Evolutionary conservation across 169 alveolate species (phyloP).

Genomic region (Cryptosporidium sp.): DNA sequence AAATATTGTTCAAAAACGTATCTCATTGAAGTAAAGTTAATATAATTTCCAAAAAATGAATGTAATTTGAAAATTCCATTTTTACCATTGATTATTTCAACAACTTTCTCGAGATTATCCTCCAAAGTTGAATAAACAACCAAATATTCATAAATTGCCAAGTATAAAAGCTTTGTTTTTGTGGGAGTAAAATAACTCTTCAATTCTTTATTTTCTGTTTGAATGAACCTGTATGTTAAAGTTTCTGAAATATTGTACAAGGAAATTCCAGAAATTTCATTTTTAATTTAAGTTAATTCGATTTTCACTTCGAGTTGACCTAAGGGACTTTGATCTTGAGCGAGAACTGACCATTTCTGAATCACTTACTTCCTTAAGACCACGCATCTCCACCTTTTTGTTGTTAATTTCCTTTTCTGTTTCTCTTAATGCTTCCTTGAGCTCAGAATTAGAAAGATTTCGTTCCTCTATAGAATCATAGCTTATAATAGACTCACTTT

Average conservation of each 20-base stretch:
- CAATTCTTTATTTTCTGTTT: background rate
- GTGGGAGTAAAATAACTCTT: constrained; percentile 1
- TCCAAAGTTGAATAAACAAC: constrained; percentile 40
- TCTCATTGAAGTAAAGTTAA: constrained; percentile 13
- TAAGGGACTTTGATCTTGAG: background rate
- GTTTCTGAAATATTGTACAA: background rate
- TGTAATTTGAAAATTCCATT: constrained; percentile 13
- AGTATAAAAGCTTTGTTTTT: constrained; percentile 4
- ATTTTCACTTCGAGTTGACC: background rate
- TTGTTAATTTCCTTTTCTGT: constrained; percentile 16
- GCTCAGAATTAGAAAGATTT: constrained; percentile 8
- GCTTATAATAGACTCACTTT: background rate
- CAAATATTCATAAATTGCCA: constrained; percentile 24
- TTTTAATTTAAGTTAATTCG: background rate
- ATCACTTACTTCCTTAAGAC: background rate
- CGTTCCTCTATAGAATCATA: constrained; percentile 2
- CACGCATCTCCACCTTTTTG: constrained; percentile 3
- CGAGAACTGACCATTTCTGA: background rate
- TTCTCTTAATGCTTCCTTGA: constrained; percentile 13
- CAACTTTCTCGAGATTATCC: background rate
- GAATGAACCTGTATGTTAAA: background rate
- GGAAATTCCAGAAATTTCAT: constrained; percentile 22
- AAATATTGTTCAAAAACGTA: constrained; percentile 11
- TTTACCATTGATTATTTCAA: constrained; percentile 1
- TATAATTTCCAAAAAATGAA: constrained; percentile 1